phyloP scores from a whole-genome alignment of 352 stramenopile species.

The Pythium dissotocum region DNA sequence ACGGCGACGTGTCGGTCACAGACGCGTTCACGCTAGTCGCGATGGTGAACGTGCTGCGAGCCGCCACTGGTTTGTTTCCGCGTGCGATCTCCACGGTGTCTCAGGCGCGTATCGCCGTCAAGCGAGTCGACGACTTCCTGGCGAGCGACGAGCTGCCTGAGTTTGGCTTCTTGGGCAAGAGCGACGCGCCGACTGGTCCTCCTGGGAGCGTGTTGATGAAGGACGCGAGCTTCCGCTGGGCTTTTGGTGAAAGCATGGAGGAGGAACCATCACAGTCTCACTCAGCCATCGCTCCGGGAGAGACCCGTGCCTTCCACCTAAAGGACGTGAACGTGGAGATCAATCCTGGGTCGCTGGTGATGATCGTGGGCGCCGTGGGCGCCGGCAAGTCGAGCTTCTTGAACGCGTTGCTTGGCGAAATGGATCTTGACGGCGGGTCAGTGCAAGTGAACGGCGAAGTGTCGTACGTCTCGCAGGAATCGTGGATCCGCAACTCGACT shows the following conservation, averaged over 20 bases:
- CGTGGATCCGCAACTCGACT: conserved; percentile 43
- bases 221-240: neutral
- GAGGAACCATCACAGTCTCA: too few species aligned
- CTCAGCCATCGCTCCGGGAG: too few species aligned
- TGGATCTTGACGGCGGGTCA: conserved; percentile 27
- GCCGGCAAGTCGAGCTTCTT: conserved; percentile 48
- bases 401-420: conserved; percentile 44
- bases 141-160: conserved; percentile 41
- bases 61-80: conserved; percentile 36
- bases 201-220: neutral
- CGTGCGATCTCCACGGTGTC: conserved; percentile 28
- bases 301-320: conserved; percentile 23
- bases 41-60: conserved; percentile 58
- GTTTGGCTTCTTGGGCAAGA: conserved; percentile 1
- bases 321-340: conserved; percentile 57
- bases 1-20: conserved; percentile 43
- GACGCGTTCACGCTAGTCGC: conserved; percentile 58
- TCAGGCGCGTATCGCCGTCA: conserved; percentile 28
- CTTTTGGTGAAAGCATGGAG: neutral
- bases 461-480: conserved; percentile 41
- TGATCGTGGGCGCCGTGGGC: conserved; percentile 48
- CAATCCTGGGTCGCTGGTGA: conserved; percentile 49
- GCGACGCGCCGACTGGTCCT: neutral
- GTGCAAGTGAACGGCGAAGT: conserved; percentile 31
- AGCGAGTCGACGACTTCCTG: conserved; percentile 31